Base-by-base conservation (phyloP, 768 basidiomycete species). In the Suillus lakei region DNA sequence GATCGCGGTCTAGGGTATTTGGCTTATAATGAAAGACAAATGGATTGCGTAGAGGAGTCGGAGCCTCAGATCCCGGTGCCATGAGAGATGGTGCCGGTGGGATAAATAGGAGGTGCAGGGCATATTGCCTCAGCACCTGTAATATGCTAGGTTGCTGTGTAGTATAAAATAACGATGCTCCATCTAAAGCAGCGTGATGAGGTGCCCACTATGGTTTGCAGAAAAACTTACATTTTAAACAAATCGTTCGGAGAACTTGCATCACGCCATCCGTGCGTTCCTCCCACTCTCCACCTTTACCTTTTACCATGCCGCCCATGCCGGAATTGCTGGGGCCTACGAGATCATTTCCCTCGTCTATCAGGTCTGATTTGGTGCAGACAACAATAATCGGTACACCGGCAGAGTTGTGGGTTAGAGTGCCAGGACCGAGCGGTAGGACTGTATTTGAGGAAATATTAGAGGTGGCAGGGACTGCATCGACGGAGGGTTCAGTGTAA, bases 191-290 rank as follows among this genome's bases (percentile, higher is more conserved):
- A 65, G 66, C 51, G 43, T 34, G 26, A 34, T 28, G 21, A 41
- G 26, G 26, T 30, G 26, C 26, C 21, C 18, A 59, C 28, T 15
- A 28, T 16, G 23, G 56, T 38, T 65, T 30, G 9, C 18, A 8
- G 9, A 2, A 36, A 30, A 23, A 82, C 95, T 72, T 68, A 96
- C 97, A 98, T 78, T 94, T 93, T 60, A 98, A 78, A 74, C 95
- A 97, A 61, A 99, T 87, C 0, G 95, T 93, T 44, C 98, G 86
- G 60, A 99, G 83, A n/a, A 93, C 88, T 72, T 99, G 97, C 90
- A 98, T 97, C 5, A 98, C 83, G 46, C 92, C 91, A 73, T 99
- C 98, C 48, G 95, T 96, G 71, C 91, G 83, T 77, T 99, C 98
- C 77, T 99, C 98, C 93, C 93, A 95, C 71, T 93, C 92, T 12